phyloP scores from a whole-genome alignment of 352 stramenopile genomes.

The Phytophthora tentaculata region DNA sequence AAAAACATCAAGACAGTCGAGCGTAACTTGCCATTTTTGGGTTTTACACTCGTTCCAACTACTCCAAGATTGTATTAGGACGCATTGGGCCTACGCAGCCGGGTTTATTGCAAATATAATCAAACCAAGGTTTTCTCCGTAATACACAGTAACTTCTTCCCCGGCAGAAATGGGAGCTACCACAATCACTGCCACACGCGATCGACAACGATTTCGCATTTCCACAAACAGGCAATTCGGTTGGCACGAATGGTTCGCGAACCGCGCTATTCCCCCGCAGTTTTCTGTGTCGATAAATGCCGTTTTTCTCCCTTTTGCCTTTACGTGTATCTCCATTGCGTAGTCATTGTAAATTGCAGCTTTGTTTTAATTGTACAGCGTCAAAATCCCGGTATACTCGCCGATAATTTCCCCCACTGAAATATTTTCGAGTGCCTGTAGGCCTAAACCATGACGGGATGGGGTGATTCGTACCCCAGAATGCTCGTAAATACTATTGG shows the following conservation, averaged over 20 bases:
- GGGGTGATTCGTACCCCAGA: neutral
- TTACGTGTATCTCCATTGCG: neutral
- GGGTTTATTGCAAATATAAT: neutral
- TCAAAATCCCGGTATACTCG: neutral
- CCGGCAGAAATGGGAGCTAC: neutral
- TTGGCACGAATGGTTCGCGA: constrained; percentile 1
- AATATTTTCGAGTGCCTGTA: neutral
- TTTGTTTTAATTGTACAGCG: neutral
- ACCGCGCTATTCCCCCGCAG: neutral
- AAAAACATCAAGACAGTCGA: neutral
- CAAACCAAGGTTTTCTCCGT: constrained; percentile 2
- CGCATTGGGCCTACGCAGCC: neutral
- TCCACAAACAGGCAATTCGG: neutral
- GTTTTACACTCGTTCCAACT: neutral
- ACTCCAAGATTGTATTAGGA: neutral
- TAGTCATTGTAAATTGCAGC: neutral
- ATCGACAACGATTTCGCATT: neutral
- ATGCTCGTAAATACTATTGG: neutral
- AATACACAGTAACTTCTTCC: neutral
- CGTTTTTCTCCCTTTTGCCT: neutral
- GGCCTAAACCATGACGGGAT: neutral
- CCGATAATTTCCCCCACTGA: neutral
- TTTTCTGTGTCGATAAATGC: constrained; percentile 1
- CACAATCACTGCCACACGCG: neutral
- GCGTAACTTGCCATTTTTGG: neutral